phyloP scores from a whole-genome alignment of 2,329 filamentous ascomycete genomes.

The Ophidiomyces ophidiicola region DNA sequence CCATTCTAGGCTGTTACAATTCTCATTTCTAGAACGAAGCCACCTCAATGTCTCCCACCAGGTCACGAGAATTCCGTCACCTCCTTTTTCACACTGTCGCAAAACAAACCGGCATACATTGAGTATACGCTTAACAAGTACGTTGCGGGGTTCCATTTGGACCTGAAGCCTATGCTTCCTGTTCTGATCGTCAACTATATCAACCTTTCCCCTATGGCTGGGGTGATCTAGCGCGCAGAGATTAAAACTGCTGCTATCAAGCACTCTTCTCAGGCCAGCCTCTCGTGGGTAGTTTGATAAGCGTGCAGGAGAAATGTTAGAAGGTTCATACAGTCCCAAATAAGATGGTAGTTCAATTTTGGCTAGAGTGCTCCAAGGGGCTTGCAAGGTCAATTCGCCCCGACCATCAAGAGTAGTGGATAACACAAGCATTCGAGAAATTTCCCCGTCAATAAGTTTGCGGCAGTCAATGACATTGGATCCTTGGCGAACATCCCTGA shows the following conservation, averaged over 20 bases:
- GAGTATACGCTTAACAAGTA: slow-evolving; percentile 50
- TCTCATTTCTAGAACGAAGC: slow-evolving; percentile 42
- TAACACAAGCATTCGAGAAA: slow-evolving; percentile 58
- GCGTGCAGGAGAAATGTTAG: slow-evolving; percentile 46
- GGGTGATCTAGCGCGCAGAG: slow-evolving; percentile 47
- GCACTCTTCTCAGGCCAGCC: slow-evolving; percentile 35
- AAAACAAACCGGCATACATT: slow-evolving; percentile 53
- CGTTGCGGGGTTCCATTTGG: slow-evolving; percentile 51
- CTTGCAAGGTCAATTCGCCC: slow-evolving; percentile 58
- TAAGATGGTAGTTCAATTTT: slow-evolving; percentile 50
- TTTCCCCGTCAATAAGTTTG: slow-evolving; percentile 53
- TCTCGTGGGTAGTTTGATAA: slow-evolving; percentile 43
- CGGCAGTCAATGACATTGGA: slow-evolving; percentile 62
- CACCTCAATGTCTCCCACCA: slow-evolving; percentile 68
- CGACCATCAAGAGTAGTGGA: slow-evolving; percentile 53
- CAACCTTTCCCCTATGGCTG: slow-evolving; percentile 49
- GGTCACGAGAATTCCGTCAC: slow-evolving; percentile 51
- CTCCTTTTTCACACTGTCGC: slow-evolving; percentile 42
- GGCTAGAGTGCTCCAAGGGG: slow-evolving; percentile 61
- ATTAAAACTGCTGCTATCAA: slow-evolving; percentile 32
- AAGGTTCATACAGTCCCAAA: slow-evolving; percentile 48
- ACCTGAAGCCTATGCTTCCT: slow-evolving; percentile 55
- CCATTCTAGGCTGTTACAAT: slow-evolving; percentile 51
- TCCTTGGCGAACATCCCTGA: slow-evolving; percentile 43
- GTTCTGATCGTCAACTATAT: slow-evolving; percentile 52